Conservation (phyloP, 1,139 yeast genomes). For the Debaryomyces coudertii region DNA sequence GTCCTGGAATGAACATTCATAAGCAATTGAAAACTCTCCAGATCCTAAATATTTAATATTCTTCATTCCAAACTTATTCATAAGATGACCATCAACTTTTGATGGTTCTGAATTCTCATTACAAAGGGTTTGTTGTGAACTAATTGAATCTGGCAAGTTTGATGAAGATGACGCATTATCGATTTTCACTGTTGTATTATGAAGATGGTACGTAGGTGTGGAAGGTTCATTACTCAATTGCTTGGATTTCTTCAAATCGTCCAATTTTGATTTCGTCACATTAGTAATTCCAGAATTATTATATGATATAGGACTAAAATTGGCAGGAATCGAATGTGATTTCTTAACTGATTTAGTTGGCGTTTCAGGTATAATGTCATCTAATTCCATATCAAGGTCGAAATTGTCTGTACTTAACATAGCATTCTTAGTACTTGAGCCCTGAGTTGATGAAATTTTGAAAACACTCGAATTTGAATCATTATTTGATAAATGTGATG, state of each 20-base stretch:
- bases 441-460: conserved; percentile 28
- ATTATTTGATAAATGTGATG: conserved; percentile 26
- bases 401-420: conserved; percentile 18
- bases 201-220: conserved; percentile 27
- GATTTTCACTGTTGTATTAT: background rate
- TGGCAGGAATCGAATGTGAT: conserved; percentile 36
- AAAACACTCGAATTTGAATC: conserved; percentile 42
- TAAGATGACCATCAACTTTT: conserved; percentile 59
- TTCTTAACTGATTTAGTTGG: conserved; percentile 46
- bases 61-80: conserved; percentile 64
- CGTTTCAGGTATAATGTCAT: conserved; percentile 40
- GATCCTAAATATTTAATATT: conserved; percentile 72
- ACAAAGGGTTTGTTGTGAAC: conserved; percentile 16
- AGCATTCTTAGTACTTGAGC: conserved; percentile 18
- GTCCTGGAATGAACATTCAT: conserved; percentile 67
- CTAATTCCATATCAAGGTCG: conserved; percentile 28
- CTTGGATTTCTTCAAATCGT: conserved; percentile 5
- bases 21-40: conserved; percentile 91
- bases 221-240: conserved; percentile 27
- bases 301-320: conserved; percentile 32
- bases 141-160: conserved; percentile 14
- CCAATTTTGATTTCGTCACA: conserved; percentile 9
- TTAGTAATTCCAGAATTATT: conserved; percentile 12
- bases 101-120: conserved; percentile 12
- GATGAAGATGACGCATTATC: conserved; percentile 3